Base-by-base conservation (phyloP, 148 eudicot species). In the Cornus suecica region DNA sequence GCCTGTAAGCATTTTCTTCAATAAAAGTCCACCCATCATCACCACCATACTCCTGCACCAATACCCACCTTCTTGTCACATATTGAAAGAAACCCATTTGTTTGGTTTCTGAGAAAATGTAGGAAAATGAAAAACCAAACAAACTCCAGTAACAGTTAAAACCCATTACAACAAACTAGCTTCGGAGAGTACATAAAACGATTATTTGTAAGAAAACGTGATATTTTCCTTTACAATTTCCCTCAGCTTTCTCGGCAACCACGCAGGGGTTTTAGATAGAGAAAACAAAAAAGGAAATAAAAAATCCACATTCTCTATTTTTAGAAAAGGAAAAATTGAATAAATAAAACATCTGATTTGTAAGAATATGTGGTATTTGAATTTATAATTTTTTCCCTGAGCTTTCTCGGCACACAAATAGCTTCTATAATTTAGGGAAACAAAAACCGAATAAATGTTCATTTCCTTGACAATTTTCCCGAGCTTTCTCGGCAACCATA, bases 1-100 rank as follows among this genome's bases (percentile, higher is more conserved):
- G 67, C 31, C 16, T 73, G 68, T 73, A 73, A 1, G 76, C 76
- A 37, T 73, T 56, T 5, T 32, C 76, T 63, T 73, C 76, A 7
- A 73, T 34, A 18, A 73, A 73, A 5, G 76, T 24, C 76, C 76
- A 73, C 30, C 76, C 76, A 0, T n/a, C 75, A 37, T 73, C 68
- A 16, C 68, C 76, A 16, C 76, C 76, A 16, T 73, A 73, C 7
- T 25, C 76, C 76, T 73, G 68, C 54, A 62, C 61, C 56, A 73
- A 73, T 61, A 37, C 52, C 76, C 68, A 8, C 48, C 54, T 25
- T 0, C 31, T 25, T 0, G 20, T 48, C 62, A 58, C 62, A 22
- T 52, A 52, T 52, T 52, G 58, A 20, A 52, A 14, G 2, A 58
- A 58, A 58, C 25, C 62, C 62, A 58, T 34, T 18, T 1, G 37